These are phyloP conservation scores for Ceratocystis cacaofunesta DNA, from an alignment of 2,329 filamentous ascomycete genomes.

Conservation along the genomic window DNA sequence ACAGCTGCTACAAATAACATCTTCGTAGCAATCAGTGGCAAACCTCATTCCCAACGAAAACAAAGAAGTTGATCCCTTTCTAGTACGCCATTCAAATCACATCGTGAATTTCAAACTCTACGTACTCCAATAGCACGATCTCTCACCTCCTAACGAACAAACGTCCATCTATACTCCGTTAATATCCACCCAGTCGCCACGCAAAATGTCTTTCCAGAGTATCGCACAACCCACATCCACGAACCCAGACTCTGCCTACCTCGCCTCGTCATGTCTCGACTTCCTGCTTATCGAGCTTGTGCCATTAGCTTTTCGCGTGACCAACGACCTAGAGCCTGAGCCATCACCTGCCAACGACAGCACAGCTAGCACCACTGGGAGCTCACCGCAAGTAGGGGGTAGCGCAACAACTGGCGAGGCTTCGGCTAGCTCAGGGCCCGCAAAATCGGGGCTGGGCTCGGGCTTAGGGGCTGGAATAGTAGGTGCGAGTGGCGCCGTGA, in stretches of 20 bases:
- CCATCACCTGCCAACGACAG: slow-evolving; percentile 25
- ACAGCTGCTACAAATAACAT: no score
- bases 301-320: slow-evolving; percentile 77
- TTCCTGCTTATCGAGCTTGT: slow-evolving; percentile 94
- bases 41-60: no score
- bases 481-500: slow-evolving; percentile 17
- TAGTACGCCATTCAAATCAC: no score
- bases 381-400: slow-evolving; percentile 15
- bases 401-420: slow-evolving; percentile 19
- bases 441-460: neutral
- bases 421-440: slow-evolving; percentile 18
- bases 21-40: no score
- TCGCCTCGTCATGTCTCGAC: slow-evolving; percentile 77
- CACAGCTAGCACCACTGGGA: slow-evolving; percentile 5
- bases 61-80: no score
- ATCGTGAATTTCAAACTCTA: no score
- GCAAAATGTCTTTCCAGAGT: slow-evolving; percentile 56
- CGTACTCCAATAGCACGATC: neutral
- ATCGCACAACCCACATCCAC: slow-evolving; percentile 48
- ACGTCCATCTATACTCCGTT: no score
- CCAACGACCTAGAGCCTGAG: slow-evolving; percentile 50
- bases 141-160: neutral
- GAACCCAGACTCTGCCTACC: slow-evolving; percentile 61
- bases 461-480: slow-evolving; percentile 7
- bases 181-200: neutral